phyloP scores from a whole-genome alignment of 345 rosid genomes.

The Gossypium longicalyx region DNA sequence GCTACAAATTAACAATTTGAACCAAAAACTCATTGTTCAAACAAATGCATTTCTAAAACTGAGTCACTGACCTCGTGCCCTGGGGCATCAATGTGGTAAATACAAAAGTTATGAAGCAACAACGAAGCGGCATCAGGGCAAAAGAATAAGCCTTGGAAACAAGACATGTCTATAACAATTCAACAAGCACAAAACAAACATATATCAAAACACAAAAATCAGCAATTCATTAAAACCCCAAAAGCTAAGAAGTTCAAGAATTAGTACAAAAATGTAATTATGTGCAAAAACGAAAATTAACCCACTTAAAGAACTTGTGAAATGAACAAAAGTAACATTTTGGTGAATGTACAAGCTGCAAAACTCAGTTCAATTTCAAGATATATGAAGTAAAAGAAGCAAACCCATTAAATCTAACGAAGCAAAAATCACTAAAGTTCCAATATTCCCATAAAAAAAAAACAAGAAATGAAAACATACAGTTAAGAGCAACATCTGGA shows the following conservation, averaged over 20 bases:
- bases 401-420: slow-evolving; percentile 1
- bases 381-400: not conserved
- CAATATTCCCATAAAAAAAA: not conserved
- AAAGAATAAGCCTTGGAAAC: slow-evolving; percentile 55
- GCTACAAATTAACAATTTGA: not conserved
- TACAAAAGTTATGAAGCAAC: slow-evolving; percentile 57
- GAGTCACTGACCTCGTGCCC: slow-evolving; percentile 61
- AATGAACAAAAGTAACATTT: not conserved
- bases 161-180: slow-evolving; percentile 36
- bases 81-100: slow-evolving; percentile 64
- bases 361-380: slow-evolving; percentile 12
- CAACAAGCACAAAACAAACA: not conserved
- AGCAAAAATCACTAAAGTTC: not conserved
- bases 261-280: not conserved
- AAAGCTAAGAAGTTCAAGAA: not conserved
- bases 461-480: slow-evolving; percentile 32
- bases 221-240: not conserved
- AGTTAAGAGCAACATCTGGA: slow-evolving; percentile 84
- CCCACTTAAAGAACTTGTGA: not conserved
- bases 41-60: slow-evolving; percentile 8
- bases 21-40: not conserved
- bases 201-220: slow-evolving; percentile 7
- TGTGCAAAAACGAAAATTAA: not conserved
- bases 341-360: too few relatives aligned
- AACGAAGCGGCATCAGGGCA: slow-evolving; percentile 55